Conservation (phyloP, 345 rosid species). For the Lumnitzera littorea region DNA sequence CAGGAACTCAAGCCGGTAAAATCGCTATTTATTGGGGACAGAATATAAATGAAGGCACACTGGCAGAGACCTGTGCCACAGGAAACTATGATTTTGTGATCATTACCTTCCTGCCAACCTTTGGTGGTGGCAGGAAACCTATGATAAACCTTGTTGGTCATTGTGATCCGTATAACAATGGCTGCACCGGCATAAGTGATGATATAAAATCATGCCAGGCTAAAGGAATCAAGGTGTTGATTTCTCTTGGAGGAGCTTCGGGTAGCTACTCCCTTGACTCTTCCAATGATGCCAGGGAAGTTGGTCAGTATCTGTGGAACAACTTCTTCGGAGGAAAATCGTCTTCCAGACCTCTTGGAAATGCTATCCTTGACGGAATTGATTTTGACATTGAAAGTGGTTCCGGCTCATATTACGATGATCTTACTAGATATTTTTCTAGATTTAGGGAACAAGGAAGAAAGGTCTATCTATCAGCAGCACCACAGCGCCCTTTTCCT, state of each 20-base stretch:
- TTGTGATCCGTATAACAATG: slow-evolving; percentile 30
- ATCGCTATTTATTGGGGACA: slow-evolving; percentile 43
- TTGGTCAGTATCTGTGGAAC: slow-evolving; percentile 9
- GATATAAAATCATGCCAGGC: slow-evolving; percentile 31
- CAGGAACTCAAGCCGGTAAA: slow-evolving; percentile 12
- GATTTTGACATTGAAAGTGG: slow-evolving; percentile 46
- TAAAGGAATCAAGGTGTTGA: slow-evolving; percentile 40
- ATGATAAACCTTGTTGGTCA: slow-evolving; percentile 44
- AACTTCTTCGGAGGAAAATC: slow-evolving; percentile 6
- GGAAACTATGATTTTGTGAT: slow-evolving; percentile 33
- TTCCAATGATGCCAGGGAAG: slow-evolving; percentile 22
- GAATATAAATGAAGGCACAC: slow-evolving; percentile 41
- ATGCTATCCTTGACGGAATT: slow-evolving; percentile 39
- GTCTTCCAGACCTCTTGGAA: slow-evolving; percentile 33
- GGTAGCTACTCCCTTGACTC: slow-evolving; percentile 37
- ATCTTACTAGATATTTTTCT: slow-evolving; percentile 19
- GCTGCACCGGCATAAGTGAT: slow-evolving; percentile 23
- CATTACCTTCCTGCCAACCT: slow-evolving; percentile 40
- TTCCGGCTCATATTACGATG: slow-evolving; percentile 24
- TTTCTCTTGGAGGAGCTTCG: slow-evolving; percentile 41
- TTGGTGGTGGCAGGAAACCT: slow-evolving; percentile 40
- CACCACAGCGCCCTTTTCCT: slow-evolving; percentile 54
- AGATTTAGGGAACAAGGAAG: not conserved
- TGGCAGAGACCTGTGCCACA: slow-evolving; percentile 31
- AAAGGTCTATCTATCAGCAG: slow-evolving; percentile 45